These are phyloP conservation scores for Fermentozyma sake DNA, from an alignment of 1,139 yeast species.

Conservation along the genomic window DNA sequence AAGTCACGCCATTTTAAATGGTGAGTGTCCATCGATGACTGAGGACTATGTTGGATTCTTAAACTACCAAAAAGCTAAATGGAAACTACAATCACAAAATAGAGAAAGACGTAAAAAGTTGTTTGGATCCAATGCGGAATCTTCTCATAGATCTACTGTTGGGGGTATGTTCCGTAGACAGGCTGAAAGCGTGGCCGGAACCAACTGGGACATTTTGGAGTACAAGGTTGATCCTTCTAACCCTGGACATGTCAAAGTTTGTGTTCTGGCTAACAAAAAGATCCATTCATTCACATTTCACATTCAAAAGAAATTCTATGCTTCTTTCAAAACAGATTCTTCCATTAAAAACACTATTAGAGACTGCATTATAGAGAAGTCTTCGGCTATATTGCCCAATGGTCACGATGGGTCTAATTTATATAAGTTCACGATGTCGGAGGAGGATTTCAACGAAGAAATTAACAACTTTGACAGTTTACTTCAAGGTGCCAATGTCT, in stretches of 20 bases:
- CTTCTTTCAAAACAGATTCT: slow-evolving; percentile 55
- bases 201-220: slow-evolving; percentile 83
- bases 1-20: slow-evolving; percentile 42
- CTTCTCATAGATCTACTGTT: slow-evolving; percentile 48
- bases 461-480: slow-evolving; percentile 55
- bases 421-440: slow-evolving; percentile 67
- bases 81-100: slow-evolving; percentile 73
- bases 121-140: slow-evolving; percentile 62
- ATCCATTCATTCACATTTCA: slow-evolving; percentile 71
- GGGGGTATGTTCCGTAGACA: slow-evolving; percentile 70
- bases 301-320: slow-evolving; percentile 68
- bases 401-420: slow-evolving; percentile 57
- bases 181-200: slow-evolving; percentile 71
- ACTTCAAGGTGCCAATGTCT: slow-evolving; percentile 57
- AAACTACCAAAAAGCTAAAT: slow-evolving; percentile 73
- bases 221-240: slow-evolving; percentile 52
- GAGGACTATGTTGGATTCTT: slow-evolving; percentile 78
- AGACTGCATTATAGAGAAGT: slow-evolving; percentile 56
- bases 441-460: slow-evolving; percentile 55
- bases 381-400: slow-evolving; percentile 62
- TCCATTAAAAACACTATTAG: slow-evolving; percentile 44
- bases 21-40: slow-evolving; percentile 65
- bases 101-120: slow-evolving; percentile 68
- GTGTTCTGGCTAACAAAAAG: slow-evolving; percentile 63
- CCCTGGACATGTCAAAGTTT: slow-evolving; percentile 76